Conservation (phyloP, 768 basidiomycete species). For the Tephrocybe sp. region DNA sequence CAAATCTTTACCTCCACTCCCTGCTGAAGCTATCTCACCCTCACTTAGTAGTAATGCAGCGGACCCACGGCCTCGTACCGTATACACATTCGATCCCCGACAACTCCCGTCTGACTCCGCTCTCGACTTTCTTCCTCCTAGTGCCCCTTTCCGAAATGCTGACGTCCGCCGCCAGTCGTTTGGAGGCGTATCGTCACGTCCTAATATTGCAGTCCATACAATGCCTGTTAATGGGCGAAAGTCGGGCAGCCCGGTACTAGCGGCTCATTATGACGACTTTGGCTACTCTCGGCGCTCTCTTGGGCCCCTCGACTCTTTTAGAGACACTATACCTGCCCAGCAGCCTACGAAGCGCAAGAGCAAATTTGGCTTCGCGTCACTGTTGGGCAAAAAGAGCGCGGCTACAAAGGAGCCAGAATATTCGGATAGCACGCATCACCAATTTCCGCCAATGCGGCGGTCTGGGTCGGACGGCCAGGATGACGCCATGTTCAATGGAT, state of each 20-base stretch:
- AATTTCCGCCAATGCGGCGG: conserved; percentile 48
- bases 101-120: conserved; percentile 44
- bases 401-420: conserved; percentile 31
- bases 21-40: conserved; percentile 45
- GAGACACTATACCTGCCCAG: conserved; percentile 23
- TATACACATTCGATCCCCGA: conserved; percentile 61
- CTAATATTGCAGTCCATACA: conserved; percentile 52
- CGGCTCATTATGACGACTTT: conserved; percentile 67
- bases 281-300: conserved; percentile 66
- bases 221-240: conserved; percentile 37
- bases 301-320: conserved; percentile 38
- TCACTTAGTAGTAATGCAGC: conserved; percentile 29
- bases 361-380: conserved; percentile 65
- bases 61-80: conserved; percentile 62
- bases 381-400: conserved; percentile 59
- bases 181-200: conserved; percentile 60
- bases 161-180: conserved; percentile 78
- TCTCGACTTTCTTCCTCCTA: conserved; percentile 59
- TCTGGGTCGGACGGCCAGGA: conserved; percentile 52
- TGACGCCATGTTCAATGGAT: conserved; percentile 41
- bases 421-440: conserved; percentile 35
- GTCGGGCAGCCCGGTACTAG: conserved; percentile 36
- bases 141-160: conserved; percentile 57
- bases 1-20: conserved; percentile 80
- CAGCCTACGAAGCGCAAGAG: conserved; percentile 62